A percentile compares a stretch with the other conserved stretches of the same genome.
phyloP scores from a whole-genome alignment of 768 basidiomycete species.

The Boletus huronensis region DNA sequence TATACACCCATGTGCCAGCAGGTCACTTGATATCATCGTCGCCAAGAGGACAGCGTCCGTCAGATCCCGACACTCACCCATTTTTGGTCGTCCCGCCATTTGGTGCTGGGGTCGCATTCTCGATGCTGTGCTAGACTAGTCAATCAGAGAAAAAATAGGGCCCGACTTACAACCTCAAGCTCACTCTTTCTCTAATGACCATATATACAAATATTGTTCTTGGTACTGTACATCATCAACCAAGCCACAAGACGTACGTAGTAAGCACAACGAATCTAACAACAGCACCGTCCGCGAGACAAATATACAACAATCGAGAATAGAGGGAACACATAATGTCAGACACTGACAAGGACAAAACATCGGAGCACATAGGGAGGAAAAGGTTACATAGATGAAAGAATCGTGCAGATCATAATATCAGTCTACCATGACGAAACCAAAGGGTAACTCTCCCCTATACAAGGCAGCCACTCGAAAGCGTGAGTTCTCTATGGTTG shows the following conservation, averaged over 20 bases:
- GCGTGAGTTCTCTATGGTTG: neutral
- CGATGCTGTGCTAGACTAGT: neutral
- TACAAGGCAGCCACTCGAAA: neutral
- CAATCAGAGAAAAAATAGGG: neutral
- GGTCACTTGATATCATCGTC: no score
- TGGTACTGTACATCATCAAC: neutral
- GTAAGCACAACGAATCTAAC: neutral
- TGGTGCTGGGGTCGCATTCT: no score
- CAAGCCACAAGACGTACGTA: neutral
- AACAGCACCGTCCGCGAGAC: neutral
- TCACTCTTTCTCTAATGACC: neutral
- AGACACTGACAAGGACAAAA: neutral
- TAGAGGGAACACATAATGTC: neutral
- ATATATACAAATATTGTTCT: neutral
- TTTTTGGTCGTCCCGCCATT: no score
- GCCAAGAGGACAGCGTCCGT: no score
- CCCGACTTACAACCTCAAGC: no score
- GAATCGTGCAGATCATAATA: neutral
- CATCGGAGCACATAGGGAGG: neutral
- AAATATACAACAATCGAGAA: neutral
- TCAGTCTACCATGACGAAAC: conserved; percentile 2
- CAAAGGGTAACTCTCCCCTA: neutral
- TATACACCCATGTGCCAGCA: no score
- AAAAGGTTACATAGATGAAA: conserved; percentile 1
- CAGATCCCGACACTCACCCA: no score